A percentile compares a stretch with the other conserved stretches of the same genome.
Conservation (phyloP, 2,329 filamentous ascomycete species). For the Nemania sp. region DNA sequence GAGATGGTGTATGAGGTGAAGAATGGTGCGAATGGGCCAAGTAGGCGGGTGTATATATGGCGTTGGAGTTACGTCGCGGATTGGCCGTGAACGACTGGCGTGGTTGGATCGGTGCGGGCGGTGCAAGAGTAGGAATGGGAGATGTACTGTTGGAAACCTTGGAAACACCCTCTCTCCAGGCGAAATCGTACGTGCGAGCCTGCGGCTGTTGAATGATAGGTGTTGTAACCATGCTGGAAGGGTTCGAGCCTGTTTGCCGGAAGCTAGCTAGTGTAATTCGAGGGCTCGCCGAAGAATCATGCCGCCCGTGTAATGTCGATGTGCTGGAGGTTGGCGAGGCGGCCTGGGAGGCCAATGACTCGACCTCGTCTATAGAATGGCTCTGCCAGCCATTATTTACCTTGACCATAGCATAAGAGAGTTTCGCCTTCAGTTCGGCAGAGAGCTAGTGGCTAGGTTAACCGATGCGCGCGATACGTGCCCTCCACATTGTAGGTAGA, state of each 20-base stretch:
- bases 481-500: slow-evolving; percentile 7
- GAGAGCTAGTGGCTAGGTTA: slow-evolving; percentile 37
- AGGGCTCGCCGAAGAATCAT: slow-evolving; percentile 59
- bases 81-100: slow-evolving; percentile 46
- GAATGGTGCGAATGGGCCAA: slow-evolving; percentile 53
- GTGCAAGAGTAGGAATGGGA: slow-evolving; percentile 49
- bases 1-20: slow-evolving; percentile 47
- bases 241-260: slow-evolving; percentile 39
- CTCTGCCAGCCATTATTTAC: slow-evolving; percentile 88
- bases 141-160: slow-evolving; percentile 45
- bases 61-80: slow-evolving; percentile 55
- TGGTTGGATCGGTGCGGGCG: slow-evolving; percentile 59
- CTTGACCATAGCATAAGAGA: slow-evolving; percentile 93
- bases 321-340: slow-evolving; percentile 65
- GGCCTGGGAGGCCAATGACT: slow-evolving; percentile 70
- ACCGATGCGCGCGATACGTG: slow-evolving; percentile 15
- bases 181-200: slow-evolving; percentile 47
- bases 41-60: slow-evolving; percentile 53
- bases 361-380: slow-evolving; percentile 75
- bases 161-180: slow-evolving; percentile 48
- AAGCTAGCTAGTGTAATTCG: slow-evolving; percentile 46
- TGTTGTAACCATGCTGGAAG: slow-evolving; percentile 37
- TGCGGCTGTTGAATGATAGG: slow-evolving; percentile 33
- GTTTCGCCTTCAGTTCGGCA: slow-evolving; percentile 73
- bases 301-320: slow-evolving; percentile 56